Base-by-base conservation (phyloP, 257 asterid species). In the Nicotiana sylvestris region DNA sequence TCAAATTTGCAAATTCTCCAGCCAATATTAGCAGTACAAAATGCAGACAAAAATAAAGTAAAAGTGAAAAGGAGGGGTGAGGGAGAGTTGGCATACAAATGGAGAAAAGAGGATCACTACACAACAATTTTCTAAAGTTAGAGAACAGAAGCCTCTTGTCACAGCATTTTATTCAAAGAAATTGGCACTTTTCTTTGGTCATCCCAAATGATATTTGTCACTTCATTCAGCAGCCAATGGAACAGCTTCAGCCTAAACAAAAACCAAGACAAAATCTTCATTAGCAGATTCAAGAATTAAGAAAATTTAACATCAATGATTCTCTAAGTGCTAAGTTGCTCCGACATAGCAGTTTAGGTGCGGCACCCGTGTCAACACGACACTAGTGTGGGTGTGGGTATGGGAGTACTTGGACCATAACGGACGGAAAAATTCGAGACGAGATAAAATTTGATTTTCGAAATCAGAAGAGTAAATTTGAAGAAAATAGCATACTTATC, bases 231-330 rank as follows among this genome's bases (percentile, higher is more conserved):
- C 89, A 67, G 99, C 97, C 85, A 77, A 33, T 35, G 98, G 99
- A 84, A 95, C 99, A 78, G 94, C 93, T 81, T 90, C 97, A 53
- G 99, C 99, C 97, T 95, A 85, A 55, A 27, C 6, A 32, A 56
- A 84, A 56, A 58, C 49, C 25, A 64, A 77, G 30, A 18, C 4
- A 35, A 60, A 62, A 74, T 62, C 66, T 1, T 17, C 27, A 51
- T 67, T 74, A 29, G 11, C 43, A 30, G 21, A 53, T 18, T 33
- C 70, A 56, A 78, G 64, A 66, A 43, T 7, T 69, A 56, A 60
- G 32, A 12, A 32, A 25, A 27, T 69, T 27, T 25, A 39, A 69
- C 56, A 39, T 30, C n/a, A 18, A 9, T 37, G 12, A 39, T 35
- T 35, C 1, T 35, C 39, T 35, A 35, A 80, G 49, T 12, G 57